Base-by-base conservation (phyloP, 129 eudicot species). In the Escallonia herrerae region DNA sequence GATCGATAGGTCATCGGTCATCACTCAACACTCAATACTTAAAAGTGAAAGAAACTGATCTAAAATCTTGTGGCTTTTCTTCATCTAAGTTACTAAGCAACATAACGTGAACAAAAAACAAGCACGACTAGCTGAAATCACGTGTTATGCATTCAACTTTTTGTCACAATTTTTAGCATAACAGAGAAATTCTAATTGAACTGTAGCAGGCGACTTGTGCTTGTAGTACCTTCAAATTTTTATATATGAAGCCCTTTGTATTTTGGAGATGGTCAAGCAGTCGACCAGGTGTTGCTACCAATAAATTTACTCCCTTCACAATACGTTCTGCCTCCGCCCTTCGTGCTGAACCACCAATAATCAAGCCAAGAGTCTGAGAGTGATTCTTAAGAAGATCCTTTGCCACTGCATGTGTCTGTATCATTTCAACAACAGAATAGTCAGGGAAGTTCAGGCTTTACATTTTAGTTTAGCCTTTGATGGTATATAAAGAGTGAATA, bases 401-500 rank as follows among this genome's bases (percentile, higher is more conserved):
- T 2, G 96, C 98, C 57, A 91, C 98, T 55, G 86, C 82, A 81
- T 91, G 98, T 11, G 91, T 88, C 98, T 93, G n/a, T n/a, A 72
- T 46, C 64, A 66, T 62, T 15, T 10, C 9, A n/a, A 51, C 3
- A 41, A 3, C 3, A 67, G 52, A 62, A 38, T 10, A 53, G 48
- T 13, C 9, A 44, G 40, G 8, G 8, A 2, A 15, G 44, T 2
- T 14, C 37, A 22, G 33, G 33, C 33, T 22, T 22, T 22, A 22
- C 33, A 22, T 22, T 22, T 22, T 22, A 22, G 33, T 22, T 22
- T 22, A n/a, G 1, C 33, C 33, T 22, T 22, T 22, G 33, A 22
- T 22, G 33, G 1, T 22, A 22, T 22, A 22, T 22, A 22, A 22
- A 22, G 33, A 22, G 33, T 22, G 33, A 22, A 22, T 22, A 22